Percentiles rank a stretch among this genome's conserved stretches.
phyloP scores from a whole-genome alignment of 768 basidiomycete species.

The Phanerodontia chrysosporium region DNA sequence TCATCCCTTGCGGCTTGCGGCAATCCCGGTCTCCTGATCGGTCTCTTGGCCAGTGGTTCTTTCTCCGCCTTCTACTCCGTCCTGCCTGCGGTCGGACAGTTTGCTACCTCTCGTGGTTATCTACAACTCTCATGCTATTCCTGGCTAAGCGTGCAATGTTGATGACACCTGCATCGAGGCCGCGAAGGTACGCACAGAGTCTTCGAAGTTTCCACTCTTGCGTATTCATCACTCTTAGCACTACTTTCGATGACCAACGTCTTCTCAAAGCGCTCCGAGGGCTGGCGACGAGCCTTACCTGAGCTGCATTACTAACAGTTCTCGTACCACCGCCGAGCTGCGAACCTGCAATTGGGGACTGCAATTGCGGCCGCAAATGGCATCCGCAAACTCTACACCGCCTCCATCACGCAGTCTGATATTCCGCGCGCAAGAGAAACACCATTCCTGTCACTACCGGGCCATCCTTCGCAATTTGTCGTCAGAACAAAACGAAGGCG shows the following conservation, averaged over 20 bases:
- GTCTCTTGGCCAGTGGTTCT: not conserved
- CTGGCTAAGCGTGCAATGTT: not conserved
- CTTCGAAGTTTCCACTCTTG: not conserved
- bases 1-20: not conserved
- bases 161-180: no score
- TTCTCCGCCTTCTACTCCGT: not conserved
- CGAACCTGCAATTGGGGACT: no score
- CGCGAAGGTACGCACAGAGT: no score
- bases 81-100: not conserved
- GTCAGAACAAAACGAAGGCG: not conserved
- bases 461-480: not conserved
- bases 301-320: not conserved
- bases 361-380: not conserved
- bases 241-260: not conserved
- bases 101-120: not conserved
- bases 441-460: not conserved
- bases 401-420: not conserved
- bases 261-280: not conserved
- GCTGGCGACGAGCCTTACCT: not conserved
- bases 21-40: not conserved
- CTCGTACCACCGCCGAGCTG: not conserved
- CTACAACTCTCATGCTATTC: not conserved
- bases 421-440: not conserved
- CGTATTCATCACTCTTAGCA: not conserved
- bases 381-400: not conserved